phyloP scores from a whole-genome alignment of 2,329 filamentous ascomycete species.

The Colletotrichum lentis region DNA sequence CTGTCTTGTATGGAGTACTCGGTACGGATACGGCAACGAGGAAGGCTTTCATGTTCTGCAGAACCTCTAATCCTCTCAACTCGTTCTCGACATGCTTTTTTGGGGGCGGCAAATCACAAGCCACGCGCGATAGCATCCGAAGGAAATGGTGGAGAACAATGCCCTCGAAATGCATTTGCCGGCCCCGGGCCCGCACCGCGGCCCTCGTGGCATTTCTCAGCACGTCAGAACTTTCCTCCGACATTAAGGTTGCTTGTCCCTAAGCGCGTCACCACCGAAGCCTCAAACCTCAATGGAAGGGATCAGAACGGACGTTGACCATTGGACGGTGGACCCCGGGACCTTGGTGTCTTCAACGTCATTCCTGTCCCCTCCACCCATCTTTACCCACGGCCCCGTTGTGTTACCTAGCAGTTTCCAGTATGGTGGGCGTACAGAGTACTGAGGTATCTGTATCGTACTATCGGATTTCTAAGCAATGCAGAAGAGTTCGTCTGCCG shows the following conservation, averaged over 20 bases:
- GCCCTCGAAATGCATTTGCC: constrained; percentile 2
- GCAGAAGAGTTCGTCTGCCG: constrained; percentile 10
- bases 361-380: constrained; percentile 7
- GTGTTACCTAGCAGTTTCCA: constrained; percentile 28
- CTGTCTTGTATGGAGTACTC: too few relatives aligned
- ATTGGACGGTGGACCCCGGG: neutral
- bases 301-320: neutral
- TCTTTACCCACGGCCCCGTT: constrained; percentile 19
- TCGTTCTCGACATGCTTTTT: too few relatives aligned
- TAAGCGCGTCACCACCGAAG: neutral
- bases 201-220: constrained; percentile 35
- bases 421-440: neutral
- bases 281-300: neutral
- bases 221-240: constrained; percentile 30
- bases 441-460: constrained; percentile 19
- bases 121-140: constrained; percentile 1
- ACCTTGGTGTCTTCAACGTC: constrained; percentile 15
- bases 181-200: constrained; percentile 14
- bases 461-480: constrained; percentile 35
- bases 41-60: neutral
- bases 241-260: constrained; percentile 17
- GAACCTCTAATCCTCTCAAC: neutral
- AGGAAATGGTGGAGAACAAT: neutral
- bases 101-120: neutral
- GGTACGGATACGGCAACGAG: neutral